Conservation (phyloP, 345 rosid species). For the Mallotus nudiflorus region DNA sequence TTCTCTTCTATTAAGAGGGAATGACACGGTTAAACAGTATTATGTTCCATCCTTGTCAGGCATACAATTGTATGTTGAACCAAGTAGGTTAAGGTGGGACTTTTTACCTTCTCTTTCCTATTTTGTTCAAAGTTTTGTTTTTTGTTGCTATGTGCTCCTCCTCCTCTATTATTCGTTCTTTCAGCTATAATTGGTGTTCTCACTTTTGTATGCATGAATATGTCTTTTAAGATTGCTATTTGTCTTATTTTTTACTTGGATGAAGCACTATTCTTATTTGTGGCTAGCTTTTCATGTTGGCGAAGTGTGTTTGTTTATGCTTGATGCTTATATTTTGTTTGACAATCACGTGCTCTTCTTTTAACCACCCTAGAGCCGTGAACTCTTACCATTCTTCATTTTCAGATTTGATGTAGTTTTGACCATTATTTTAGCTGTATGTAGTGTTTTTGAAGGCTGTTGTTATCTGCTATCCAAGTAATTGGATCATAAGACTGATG, state of each 20-base stretch:
- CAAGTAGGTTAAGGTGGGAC: slow-evolving; percentile 44
- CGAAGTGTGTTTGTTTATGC: background rate
- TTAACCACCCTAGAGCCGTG: background rate
- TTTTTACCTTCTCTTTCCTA: slow-evolving; percentile 11
- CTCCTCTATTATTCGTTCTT: background rate
- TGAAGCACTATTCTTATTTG: background rate
- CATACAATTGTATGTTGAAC: slow-evolving; percentile 55
- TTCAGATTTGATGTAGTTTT: no score
- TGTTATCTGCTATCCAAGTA: background rate
- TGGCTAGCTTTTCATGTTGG: background rate
- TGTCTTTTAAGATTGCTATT: no score
- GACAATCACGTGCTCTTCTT: no score
- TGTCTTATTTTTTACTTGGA: no score
- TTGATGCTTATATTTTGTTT: no score
- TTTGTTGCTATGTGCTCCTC: slow-evolving; percentile 4
- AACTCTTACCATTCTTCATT: no score
- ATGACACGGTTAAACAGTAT: slow-evolving; percentile 52
- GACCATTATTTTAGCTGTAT: no score
- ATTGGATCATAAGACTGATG: background rate
- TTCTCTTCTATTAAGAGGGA: slow-evolving; percentile 46
- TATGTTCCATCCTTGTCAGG: slow-evolving; percentile 72
- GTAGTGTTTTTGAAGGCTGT: no score
- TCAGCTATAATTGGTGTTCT: no score
- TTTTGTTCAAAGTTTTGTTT: background rate
- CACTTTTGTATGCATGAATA: no score